Conservation (phyloP, 768 basidiomycete species). For the Termitomyces sp. region DNA sequence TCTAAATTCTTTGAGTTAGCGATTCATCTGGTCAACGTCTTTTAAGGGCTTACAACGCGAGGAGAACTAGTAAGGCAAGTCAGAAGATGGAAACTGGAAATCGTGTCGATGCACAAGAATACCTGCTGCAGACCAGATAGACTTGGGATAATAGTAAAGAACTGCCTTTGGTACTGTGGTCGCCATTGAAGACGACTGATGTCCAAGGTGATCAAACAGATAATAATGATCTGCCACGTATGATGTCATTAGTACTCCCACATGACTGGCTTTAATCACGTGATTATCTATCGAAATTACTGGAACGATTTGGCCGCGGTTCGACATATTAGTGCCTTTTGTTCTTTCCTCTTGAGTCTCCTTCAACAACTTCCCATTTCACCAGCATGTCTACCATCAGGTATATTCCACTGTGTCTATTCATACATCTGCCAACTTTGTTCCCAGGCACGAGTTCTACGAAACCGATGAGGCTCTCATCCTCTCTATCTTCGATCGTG, state of each 20-base stretch:
- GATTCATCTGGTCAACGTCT: slow-evolving; percentile 1
- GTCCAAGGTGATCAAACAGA: neutral
- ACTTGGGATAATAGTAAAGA: slow-evolving; percentile 62
- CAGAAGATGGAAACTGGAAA: neutral
- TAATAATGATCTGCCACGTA: neutral
- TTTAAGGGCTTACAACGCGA: slow-evolving; percentile 46
- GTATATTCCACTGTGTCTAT: neutral
- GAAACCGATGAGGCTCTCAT: slow-evolving; percentile 77
- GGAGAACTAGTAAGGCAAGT: slow-evolving; percentile 34
- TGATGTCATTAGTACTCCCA: neutral
- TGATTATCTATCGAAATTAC: slow-evolving; percentile 15
- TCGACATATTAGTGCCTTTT: neutral
- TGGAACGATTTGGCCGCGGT: slow-evolving; percentile 9
- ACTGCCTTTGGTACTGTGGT: slow-evolving; percentile 67
- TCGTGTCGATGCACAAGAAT: slow-evolving; percentile 19
- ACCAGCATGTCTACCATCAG: slow-evolving; percentile 13
- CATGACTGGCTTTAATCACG: slow-evolving; percentile 3
- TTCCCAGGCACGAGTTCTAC: slow-evolving; percentile 77
- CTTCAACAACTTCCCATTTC: neutral
- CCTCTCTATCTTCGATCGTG: slow-evolving; percentile 76
- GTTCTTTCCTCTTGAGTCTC: neutral
- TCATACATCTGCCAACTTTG: neutral
- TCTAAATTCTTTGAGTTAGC: slow-evolving; percentile 21
- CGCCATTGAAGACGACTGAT: slow-evolving; percentile 21
- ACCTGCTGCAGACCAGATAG: slow-evolving; percentile 68